phyloP scores from a whole-genome alignment of 305 asterid genomes.

The Caryopteris hybrid region DNA sequence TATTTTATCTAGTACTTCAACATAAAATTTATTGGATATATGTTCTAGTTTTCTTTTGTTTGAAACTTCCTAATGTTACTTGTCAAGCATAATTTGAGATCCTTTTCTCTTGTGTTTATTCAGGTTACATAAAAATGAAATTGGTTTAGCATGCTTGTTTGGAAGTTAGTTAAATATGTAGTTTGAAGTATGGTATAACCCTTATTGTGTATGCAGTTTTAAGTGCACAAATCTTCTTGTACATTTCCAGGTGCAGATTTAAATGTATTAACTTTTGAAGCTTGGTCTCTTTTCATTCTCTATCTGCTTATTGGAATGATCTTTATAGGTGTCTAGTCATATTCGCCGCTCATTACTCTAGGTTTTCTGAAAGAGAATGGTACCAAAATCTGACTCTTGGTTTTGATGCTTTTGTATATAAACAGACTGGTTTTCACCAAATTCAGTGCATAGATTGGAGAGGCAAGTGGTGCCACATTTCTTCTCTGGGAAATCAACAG shows the following conservation, averaged over 20 bases:
- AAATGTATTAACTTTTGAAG: not conserved
- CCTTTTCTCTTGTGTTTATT: slow-evolving; percentile 3
- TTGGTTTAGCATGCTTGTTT: not conserved
- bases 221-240: not conserved
- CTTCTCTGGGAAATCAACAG: slow-evolving; percentile 82
- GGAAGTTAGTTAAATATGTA: slow-evolving; percentile 5
- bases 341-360: not conserved
- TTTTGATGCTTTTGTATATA: slow-evolving; percentile 10
- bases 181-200: not conserved
- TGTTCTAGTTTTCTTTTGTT: not conserved
- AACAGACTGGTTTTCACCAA: slow-evolving; percentile 97
- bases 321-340: not conserved
- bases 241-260: not conserved
- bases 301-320: not conserved
- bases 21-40: not conserved
- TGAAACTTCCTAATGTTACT: not conserved
- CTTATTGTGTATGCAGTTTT: not conserved
- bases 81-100: not conserved
- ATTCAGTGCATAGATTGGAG: slow-evolving; percentile 91
- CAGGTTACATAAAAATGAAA: not conserved
- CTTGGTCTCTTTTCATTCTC: slow-evolving; percentile 3
- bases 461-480: slow-evolving; percentile 99
- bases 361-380: not conserved
- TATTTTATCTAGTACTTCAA: not conserved
- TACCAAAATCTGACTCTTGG: slow-evolving; percentile 12